Base-by-base conservation (phyloP, 2,329 filamentous ascomycete species). In the Chalaropsis ovoidea region DNA sequence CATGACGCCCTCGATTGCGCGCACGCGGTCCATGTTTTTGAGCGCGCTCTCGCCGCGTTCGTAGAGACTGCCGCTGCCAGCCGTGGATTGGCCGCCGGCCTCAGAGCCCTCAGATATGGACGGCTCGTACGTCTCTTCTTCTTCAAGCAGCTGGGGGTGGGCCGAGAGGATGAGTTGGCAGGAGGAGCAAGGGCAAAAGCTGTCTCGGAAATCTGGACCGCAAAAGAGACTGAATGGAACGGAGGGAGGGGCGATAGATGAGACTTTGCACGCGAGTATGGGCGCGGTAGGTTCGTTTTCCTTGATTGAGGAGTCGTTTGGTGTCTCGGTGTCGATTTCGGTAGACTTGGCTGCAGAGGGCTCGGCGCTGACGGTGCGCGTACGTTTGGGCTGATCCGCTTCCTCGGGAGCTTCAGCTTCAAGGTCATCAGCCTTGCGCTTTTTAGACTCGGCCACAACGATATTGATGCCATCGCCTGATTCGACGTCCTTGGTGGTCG, bases 1-100 rank as follows among this genome's bases (percentile, higher is more conserved):
- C 91, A 97, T 96, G 58, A 95, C 93, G 17, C 94, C 94, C 74
- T 99, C 89, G 65, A 99, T 96, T 3, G 94, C 94, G 15, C 87
- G 82, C 7, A 97, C 93, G 1, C 94, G 88, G 73, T 99, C 94
- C 66, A 99, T 86, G 71, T 90, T 95, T 73, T 86, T 90, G 35
- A 99, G 81, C 0, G 92, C 93, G 61, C 90, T 93, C 77, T 99
- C 94, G 60, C 94, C 94, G 19, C 91, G 89, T 62, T 97, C 92
- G 42, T 95, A 85, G 1, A 99, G 80, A 69, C 88, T 94, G 58
- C 89, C 89, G 42, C 89, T 92, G 62, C 89, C 88, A 4, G 84
- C 79, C 1, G 82, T 85, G 3, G 80, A 84, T 52, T 78, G 79
- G 43, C 80, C 77, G 19, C 79, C 81, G 1, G 81, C 83, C 5